Base-by-base conservation (phyloP, 306 rosid genomes). In the Leucaena leucocephala region DNA sequence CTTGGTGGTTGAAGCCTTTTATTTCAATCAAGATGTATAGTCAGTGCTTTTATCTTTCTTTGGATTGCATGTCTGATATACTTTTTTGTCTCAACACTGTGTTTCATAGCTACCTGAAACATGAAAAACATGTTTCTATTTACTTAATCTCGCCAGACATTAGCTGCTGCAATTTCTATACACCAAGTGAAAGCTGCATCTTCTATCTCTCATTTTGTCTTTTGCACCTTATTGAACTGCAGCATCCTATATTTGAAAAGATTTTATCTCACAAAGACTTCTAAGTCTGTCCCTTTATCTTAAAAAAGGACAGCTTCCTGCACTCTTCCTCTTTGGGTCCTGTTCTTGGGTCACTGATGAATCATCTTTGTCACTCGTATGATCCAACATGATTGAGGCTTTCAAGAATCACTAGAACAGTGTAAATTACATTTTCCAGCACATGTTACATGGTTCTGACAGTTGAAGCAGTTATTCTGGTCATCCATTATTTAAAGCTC, bases 1-100 rank as follows among this genome's bases (percentile, higher is more conserved):
- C 43, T 58, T 14, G 63, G 9, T 21, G 40, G 21, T 13, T 36
- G 43, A 79, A 49, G 27, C 35, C 27, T 55, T 76, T 17, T 72
- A 27, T 59, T 59, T 59, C 17, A 8, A 7, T 48, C 55, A 35
- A 74, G 48, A 59, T 68, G 78, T 79, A 5, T 36, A 34, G 78
- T 62, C 22, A 3, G n/a, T 66, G 64, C 45, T 78, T 54, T 74
- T 58, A 4, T 58, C 65, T 4, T 68, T 62, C 39, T 54, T 61
- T 74, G 45, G 66, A 42, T 33, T 45, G 6, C 55, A 6, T 74
- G 36, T 57, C 21, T 82, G 63, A 74, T 75, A 74, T 70, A 34
- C 54, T 36, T 54, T 35, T 49, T 81, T 27, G 21, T 70, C 64
- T 68, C 36, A 27, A 46, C 11, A 3, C 76, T 46, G 52, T 46